phyloP scores from a whole-genome alignment of 495 filamentous ascomycete genomes.

The Penicillium odoratum region DNA sequence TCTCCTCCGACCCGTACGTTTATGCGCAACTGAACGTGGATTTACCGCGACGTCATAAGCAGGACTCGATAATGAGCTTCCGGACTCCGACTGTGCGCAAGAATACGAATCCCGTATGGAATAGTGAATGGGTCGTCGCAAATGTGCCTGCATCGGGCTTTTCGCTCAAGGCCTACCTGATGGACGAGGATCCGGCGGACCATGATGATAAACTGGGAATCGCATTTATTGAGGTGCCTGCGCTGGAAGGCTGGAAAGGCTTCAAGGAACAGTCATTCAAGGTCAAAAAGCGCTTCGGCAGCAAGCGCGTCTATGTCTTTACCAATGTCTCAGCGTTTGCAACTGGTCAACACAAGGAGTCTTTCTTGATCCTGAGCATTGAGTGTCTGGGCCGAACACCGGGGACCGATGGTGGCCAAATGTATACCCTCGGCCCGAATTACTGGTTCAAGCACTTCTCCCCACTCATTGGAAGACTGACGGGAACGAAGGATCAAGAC shows the following conservation, averaged over 20 bases:
- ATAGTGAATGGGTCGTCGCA: conserved; percentile 81
- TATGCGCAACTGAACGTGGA: conserved; percentile 62
- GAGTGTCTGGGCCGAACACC: conserved; percentile 72
- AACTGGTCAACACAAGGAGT: conserved; percentile 53
- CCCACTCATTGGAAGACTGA: conserved; percentile 81
- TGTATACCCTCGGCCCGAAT: conserved; percentile 76
- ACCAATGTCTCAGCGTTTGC: conserved; percentile 62
- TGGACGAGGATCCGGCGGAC: conserved; percentile 86
- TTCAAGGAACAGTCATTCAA: conserved; percentile 65
- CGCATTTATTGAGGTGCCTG: conserved; percentile 62
- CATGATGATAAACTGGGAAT: conserved; percentile 88
- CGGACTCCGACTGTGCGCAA: conserved; percentile 74
- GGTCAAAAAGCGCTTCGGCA: conserved; percentile 79
- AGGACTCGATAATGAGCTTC: conserved; percentile 69
- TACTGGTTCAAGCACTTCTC: conserved; percentile 83
- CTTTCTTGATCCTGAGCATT: conserved; percentile 66
- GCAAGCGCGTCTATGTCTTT: conserved; percentile 78
- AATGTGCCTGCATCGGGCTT: conserved; percentile 81
- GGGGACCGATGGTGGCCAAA: conserved; percentile 67
- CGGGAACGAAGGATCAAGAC: conserved; percentile 68
- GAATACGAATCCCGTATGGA: conserved; percentile 74
- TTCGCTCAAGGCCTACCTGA: conserved; percentile 73
- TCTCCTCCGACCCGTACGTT: conserved; percentile 84
- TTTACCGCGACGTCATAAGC: conserved; percentile 72
- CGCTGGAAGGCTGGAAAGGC: conserved; percentile 66